Conservation (phyloP, 2,329 filamentous ascomycete species). For the Ophiostoma triangulosporum region DNA sequence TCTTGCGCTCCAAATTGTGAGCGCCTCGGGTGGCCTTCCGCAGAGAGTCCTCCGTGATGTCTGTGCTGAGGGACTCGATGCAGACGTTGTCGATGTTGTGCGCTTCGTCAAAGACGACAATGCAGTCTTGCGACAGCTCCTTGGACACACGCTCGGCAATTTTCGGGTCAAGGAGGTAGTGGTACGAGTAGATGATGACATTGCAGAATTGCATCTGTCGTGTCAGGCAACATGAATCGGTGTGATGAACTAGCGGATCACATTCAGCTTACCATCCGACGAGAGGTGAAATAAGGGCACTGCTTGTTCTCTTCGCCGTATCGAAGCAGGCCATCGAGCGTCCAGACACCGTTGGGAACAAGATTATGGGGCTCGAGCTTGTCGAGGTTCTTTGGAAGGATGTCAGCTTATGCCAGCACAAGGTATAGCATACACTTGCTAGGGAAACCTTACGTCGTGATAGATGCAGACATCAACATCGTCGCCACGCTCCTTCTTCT, state of each 20-base stretch:
- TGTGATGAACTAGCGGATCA: no score
- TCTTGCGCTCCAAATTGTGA: slow-evolving; percentile 78
- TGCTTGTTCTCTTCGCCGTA: slow-evolving; percentile 95
- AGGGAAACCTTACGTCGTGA: slow-evolving; percentile 54
- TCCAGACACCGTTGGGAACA: slow-evolving; percentile 90
- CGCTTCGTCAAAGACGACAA: slow-evolving; percentile 96
- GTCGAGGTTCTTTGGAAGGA: slow-evolving; percentile 59
- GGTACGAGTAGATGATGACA: slow-evolving; percentile 98
- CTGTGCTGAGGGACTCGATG: slow-evolving; percentile 92
- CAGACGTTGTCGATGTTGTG: slow-evolving; percentile 99
- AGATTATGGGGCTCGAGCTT: slow-evolving; percentile 89
- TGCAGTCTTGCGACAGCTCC: slow-evolving; percentile 94
- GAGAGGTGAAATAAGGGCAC: slow-evolving; percentile 91
- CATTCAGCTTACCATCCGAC: slow-evolving; percentile 64
- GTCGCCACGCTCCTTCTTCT: slow-evolving; percentile 92
- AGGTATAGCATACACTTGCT: neutral
- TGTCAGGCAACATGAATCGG: neutral
- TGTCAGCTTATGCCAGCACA: neutral
- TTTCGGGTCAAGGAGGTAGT: slow-evolving; percentile 94
- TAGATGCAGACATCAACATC: slow-evolving; percentile 91
- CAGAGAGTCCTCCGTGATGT: slow-evolving; percentile 88
- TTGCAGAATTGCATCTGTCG: slow-evolving; percentile 92
- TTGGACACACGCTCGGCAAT: slow-evolving; percentile 71
- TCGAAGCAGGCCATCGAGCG: slow-evolving; percentile 71
- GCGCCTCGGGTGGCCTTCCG: slow-evolving; percentile 84